Evolutionary conservation across 2,329 filamentous ascomycete genomes (phyloP), one percentile per base, ranked within the genome.

Genomic region (Penicillium sp.): DNA sequence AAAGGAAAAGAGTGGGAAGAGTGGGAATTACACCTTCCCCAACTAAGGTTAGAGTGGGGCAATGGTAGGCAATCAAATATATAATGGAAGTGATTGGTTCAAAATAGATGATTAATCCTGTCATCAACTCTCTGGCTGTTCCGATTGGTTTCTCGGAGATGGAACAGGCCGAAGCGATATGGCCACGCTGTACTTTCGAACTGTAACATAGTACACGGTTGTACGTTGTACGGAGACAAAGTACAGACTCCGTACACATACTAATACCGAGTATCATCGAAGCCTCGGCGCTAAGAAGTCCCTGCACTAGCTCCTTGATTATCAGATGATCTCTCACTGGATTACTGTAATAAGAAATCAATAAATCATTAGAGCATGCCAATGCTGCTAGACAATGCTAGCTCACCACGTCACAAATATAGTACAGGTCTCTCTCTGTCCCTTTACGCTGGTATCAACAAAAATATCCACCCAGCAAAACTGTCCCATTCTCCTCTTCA

Each of bases 51-150:
- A 12, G 50, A 53, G 63, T 57, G 64, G 62, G 57, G 54, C 58
- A 31, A 38, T 60, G 57, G 42, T 42, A 56, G 68, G 68, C 66
- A 73, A 73, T 63, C 70, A 64, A 56, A 57, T 67, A 69, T 73
- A 4, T 48, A 1, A 2, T 0, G 0, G 0, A 6, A 3, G 0
- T 66, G 33, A 73, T 72, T 73, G 67, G 71, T 25, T 6, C 6
- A n/a, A 15, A 6, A 0, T 0, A 1, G 2, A 5, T 27, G 25
- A 31, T 31, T n/a, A 35, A 27, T 13, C 6, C 6, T 39, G 64
- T 67, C 49, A 67, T 58, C 65, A 59, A 13, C 53, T 65, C 67
- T 71, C n/a, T 49, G 1, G 8, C 1, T 4, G 6, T 38, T 48
- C 21, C 63, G 23, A 69, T 72, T 73, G 66, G 71, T 23, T 25